These are phyloP conservation scores for Aspergillus hortae DNA, from an alignment of 2,329 filamentous ascomycete species.

Conservation along the genomic window DNA sequence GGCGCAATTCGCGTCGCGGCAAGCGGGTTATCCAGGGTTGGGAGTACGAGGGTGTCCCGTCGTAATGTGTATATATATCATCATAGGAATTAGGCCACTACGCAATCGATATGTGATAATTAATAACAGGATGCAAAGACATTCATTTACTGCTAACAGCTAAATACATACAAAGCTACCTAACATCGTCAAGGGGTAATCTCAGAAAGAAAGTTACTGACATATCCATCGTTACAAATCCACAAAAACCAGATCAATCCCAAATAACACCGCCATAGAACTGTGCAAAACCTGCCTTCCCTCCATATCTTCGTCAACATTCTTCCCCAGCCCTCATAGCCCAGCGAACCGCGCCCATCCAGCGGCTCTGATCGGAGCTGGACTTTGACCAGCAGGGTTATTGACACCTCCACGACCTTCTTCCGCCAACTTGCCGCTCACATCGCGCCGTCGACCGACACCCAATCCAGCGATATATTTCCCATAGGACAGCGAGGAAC, in stretches of 20 bases:
- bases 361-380: conserved; percentile 33
- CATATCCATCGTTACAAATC: conserved; percentile 6
- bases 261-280: conserved; percentile 4
- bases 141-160: no score
- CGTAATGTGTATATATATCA: conserved; percentile 18
- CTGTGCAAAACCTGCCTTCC: neutral
- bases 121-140: no score
- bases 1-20: conserved; percentile 50
- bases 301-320: neutral
- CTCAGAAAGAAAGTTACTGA: neutral
- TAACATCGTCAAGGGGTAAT: neutral
- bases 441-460: conserved; percentile 45
- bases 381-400: conserved; percentile 8
- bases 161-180: neutral
- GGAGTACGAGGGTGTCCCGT: conserved; percentile 67
- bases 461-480: conserved; percentile 42
- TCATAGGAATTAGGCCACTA: no score
- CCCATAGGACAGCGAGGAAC: conserved; percentile 36
- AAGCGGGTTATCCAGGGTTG: conserved; percentile 54
- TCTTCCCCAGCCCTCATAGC: conserved; percentile 24
- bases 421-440: conserved; percentile 46
- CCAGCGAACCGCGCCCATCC: conserved; percentile 48
- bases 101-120: no score
- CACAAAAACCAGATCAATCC: conserved; percentile 5
- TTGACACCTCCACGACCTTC: conserved; percentile 38